A percentile compares a stretch with the other conserved stretches of the same genome.
phyloP scores from a whole-genome alignment of 768 basidiomycete genomes.

The Tricholoma matsutake region DNA sequence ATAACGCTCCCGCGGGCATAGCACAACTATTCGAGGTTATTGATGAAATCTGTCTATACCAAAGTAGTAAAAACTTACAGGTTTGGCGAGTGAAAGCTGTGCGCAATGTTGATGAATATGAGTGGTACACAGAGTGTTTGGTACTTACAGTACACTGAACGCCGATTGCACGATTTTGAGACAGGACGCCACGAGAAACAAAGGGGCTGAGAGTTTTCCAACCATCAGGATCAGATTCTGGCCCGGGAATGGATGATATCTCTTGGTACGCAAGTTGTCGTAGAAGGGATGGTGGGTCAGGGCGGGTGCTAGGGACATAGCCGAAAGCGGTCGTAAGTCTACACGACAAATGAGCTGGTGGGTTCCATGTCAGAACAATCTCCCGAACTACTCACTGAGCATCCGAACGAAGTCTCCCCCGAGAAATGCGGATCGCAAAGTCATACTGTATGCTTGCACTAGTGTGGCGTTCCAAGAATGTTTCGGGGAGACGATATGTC shows the following conservation, averaged over 20 bases:
- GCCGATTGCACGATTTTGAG: constrained; percentile 36
- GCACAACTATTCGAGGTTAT: constrained; percentile 29
- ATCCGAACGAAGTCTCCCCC: constrained; percentile 47
- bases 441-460: constrained; percentile 51
- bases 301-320: constrained; percentile 46
- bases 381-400: constrained; percentile 35
- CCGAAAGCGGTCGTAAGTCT: constrained; percentile 54
- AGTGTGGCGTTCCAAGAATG: constrained; percentile 49
- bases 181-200: constrained; percentile 38
- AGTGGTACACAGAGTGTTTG: not conserved
- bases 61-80: constrained; percentile 29
- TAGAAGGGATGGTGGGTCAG: constrained; percentile 42
- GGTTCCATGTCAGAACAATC: not conserved
- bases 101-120: constrained; percentile 2
- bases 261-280: constrained; percentile 51
- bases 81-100: constrained; percentile 45
- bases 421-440: constrained; percentile 40
- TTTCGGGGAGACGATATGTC: constrained; percentile 46
- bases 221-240: constrained; percentile 48
- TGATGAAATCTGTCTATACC: not conserved
- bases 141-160: constrained; percentile 40
- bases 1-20: constrained; percentile 50
- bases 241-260: constrained; percentile 40
- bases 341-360: not conserved
- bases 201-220: constrained; percentile 46